Evolutionary conservation across 495 filamentous ascomycete genomes (phyloP).

Genomic region (Neurospora africana): DNA sequence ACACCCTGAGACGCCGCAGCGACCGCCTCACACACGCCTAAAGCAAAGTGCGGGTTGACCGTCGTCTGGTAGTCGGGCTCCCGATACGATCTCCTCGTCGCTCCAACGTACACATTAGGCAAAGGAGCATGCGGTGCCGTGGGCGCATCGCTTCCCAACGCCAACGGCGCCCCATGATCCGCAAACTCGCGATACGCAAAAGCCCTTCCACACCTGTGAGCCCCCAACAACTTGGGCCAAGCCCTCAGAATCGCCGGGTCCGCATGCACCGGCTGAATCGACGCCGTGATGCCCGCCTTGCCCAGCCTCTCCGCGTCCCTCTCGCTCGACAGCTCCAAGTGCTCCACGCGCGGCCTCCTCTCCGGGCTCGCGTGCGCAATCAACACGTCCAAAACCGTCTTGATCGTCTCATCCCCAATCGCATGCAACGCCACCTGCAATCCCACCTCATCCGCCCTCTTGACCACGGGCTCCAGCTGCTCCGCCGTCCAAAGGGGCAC

Average conservation of each 20-base stretch:
- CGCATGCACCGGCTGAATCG: constrained; percentile 53
- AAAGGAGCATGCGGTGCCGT: constrained; percentile 48
- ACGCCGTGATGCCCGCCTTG: constrained; percentile 47
- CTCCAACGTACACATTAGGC: constrained; percentile 49
- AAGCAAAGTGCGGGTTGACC: constrained; percentile 43
- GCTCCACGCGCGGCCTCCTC: constrained; percentile 51
- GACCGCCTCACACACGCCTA: constrained; percentile 41
- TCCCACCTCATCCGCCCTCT: constrained; percentile 40
- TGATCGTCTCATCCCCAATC: constrained; percentile 50
- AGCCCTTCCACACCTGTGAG: constrained; percentile 39
- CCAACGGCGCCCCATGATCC: constrained; percentile 40
- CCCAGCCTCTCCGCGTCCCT: constrained; percentile 44
- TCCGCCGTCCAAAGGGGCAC: constrained; percentile 47
- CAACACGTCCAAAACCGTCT: constrained; percentile 45
- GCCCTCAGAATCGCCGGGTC: constrained; percentile 52
- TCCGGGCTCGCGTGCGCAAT: constrained; percentile 32
- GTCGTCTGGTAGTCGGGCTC: constrained; percentile 36
- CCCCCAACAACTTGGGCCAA: constrained; percentile 47
- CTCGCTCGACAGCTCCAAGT: constrained; percentile 46
- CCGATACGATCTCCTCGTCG: constrained; percentile 45
- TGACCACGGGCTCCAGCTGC: constrained; percentile 43
- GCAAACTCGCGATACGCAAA: constrained; percentile 54
- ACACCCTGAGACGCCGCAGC: constrained; percentile 46
- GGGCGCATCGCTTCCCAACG: constrained; percentile 51
- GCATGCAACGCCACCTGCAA: constrained; percentile 57